A percentile compares a stretch with the other conserved stretches of the same genome.
These are phyloP conservation scores for Rhizopogon parksii DNA, from an alignment of 1,284 basidiomycete species.

Conservation along the genomic window DNA sequence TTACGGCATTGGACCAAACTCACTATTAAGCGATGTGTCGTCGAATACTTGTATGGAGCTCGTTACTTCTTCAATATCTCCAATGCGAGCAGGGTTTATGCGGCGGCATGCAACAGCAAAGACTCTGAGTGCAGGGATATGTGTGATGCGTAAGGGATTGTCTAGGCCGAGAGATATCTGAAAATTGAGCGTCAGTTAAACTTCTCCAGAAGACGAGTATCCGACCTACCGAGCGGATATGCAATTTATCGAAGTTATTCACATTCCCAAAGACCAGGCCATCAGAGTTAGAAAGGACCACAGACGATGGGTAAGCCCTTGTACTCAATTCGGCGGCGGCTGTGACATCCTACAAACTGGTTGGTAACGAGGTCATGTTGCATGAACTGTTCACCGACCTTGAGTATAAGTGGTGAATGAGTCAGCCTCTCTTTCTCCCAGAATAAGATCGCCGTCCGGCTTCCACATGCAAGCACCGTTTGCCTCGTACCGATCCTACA, in stretches of 20 bases:
- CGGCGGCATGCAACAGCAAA: conserved; percentile 62
- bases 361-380: neutral
- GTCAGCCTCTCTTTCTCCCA: conserved; percentile 61
- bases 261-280: conserved; percentile 61
- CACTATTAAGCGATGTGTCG: conserved; percentile 59
- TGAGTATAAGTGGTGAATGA: conserved; percentile 67
- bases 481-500: conserved; percentile 44
- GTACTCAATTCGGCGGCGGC: conserved; percentile 50
- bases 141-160: conserved; percentile 57
- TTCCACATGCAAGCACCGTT: conserved; percentile 60
- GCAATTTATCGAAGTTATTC: conserved; percentile 71
- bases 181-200: conserved; percentile 4
- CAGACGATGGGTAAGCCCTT: conserved; percentile 39
- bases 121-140: conserved; percentile 45
- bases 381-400: conserved; percentile 39
- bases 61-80: conserved; percentile 40
- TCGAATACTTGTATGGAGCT: conserved; percentile 67
- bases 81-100: conserved; percentile 47
- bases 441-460: conserved; percentile 56
- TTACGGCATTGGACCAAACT: neutral
- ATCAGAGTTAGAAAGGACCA: conserved; percentile 52
- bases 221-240: conserved; percentile 64
- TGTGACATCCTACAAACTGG: conserved; percentile 46
- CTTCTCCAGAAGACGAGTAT: neutral
- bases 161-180: conserved; percentile 66